These are phyloP conservation scores for Tetrapisispora arboricola DNA, from an alignment of 805 yeast species.

Conservation along the genomic window DNA sequence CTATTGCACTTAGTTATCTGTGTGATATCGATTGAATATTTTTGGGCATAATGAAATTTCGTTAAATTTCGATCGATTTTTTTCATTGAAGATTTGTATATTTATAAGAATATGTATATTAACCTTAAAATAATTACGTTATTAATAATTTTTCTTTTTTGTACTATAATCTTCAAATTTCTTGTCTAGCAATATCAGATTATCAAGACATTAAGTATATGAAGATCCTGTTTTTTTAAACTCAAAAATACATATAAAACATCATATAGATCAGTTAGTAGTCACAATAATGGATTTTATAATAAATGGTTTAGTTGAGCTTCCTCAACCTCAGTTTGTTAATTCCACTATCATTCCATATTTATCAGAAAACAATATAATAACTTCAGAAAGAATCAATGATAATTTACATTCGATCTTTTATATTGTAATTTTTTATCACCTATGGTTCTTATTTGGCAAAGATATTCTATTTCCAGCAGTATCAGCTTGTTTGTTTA, in stretches of 20 bases:
- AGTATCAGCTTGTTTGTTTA: not conserved
- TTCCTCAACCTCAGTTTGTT: slow-evolving; percentile 14
- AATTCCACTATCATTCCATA: slow-evolving; percentile 10
- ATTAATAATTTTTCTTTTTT: no score
- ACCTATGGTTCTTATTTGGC: slow-evolving; percentile 21
- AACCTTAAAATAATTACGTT: no score
- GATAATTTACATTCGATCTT: slow-evolving; percentile 23
- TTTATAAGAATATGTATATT: no score
- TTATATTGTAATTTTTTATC: slow-evolving; percentile 25
- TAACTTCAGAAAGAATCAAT: slow-evolving; percentile 16
- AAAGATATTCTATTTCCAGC: slow-evolving; percentile 22
- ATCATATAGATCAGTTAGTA: not conserved
- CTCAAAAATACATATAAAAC: not conserved
- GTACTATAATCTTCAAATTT: no score
- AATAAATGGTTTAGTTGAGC: slow-evolving; percentile 10
- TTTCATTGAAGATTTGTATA: no score
- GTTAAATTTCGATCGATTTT: no score
- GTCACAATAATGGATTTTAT: not conserved
- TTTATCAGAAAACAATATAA: slow-evolving; percentile 6
- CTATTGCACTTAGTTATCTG: not conserved
- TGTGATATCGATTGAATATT: no score
- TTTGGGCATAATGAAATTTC: no score
- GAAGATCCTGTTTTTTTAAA: no score
- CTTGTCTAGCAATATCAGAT: no score
- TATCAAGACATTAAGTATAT: no score